Conservation (phyloP, 176 grass and related monocot species). For the Eleusine coracana region DNA sequence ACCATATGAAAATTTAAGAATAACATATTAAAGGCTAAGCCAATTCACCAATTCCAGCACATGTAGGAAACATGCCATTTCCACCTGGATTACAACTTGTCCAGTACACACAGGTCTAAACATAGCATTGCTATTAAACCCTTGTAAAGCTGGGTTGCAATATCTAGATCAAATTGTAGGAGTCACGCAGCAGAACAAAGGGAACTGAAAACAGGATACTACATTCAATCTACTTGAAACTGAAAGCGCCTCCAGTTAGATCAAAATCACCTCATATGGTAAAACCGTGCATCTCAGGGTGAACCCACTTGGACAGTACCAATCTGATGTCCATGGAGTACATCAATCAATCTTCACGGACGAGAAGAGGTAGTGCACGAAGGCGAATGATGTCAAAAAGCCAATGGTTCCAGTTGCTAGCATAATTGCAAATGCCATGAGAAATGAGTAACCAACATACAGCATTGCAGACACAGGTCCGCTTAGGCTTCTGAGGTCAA, state of each 20-base stretch:
- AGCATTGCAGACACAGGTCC: slow-evolving; percentile 79
- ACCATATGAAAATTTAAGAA: neutral
- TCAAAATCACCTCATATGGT: slow-evolving; percentile 31
- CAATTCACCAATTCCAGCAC: slow-evolving; percentile 3
- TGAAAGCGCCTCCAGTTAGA: slow-evolving; percentile 16
- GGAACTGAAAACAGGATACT: neutral
- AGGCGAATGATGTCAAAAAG: slow-evolving; percentile 74
- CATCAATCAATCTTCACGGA: slow-evolving; percentile 95
- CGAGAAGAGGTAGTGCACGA: slow-evolving; percentile 82
- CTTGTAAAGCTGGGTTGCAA: slow-evolving; percentile 18
- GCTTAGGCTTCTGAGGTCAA: slow-evolving; percentile 84
- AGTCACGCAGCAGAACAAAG: slow-evolving; percentile 18
- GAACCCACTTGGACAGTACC: neutral
- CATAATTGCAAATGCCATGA: slow-evolving; percentile 81
- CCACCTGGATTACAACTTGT: slow-evolving; percentile 21
- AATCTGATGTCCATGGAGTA: neutral
- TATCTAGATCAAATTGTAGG: slow-evolving; percentile 14
- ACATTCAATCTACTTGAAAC: slow-evolving; percentile 29
- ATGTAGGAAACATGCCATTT: slow-evolving; percentile 14
- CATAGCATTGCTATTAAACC: neutral
- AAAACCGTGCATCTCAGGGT: slow-evolving; percentile 7
- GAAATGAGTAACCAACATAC: slow-evolving; percentile 75
- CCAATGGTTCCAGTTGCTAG: slow-evolving; percentile 77
- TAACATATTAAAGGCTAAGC: neutral
- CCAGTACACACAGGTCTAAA: slow-evolving; percentile 2